phyloP scores from a whole-genome alignment of 2,329 filamentous ascomycete species.

The Colletotrichum tropicicola region DNA sequence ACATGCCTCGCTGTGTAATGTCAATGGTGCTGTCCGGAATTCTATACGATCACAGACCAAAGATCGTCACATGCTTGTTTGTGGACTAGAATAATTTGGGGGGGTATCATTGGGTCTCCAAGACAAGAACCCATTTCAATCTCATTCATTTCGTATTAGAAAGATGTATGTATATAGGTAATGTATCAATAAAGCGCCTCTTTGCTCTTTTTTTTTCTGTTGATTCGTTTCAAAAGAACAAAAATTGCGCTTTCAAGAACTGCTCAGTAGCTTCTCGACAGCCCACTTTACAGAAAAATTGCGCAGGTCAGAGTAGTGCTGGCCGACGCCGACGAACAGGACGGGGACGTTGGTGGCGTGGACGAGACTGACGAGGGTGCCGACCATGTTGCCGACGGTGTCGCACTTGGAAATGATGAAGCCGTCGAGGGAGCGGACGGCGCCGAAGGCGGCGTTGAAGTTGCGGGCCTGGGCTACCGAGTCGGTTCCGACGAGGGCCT shows the following conservation, averaged over 20 bases:
- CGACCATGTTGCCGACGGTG: conserved; percentile 99
- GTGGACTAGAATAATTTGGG: not conserved
- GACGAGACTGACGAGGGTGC: conserved; percentile 93
- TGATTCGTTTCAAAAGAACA: conserved; percentile 30
- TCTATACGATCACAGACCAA: too few relatives aligned
- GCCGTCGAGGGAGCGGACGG: conserved; percentile 82
- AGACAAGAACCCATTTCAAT: not conserved
- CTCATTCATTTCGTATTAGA: conserved; percentile 9
- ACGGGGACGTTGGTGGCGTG: conserved; percentile 97
- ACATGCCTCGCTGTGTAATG: not conserved
- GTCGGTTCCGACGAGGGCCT: conserved; percentile 93
- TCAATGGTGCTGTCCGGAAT: too few relatives aligned
- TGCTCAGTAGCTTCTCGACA: conserved; percentile 71
- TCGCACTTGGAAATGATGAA: conserved; percentile 99
- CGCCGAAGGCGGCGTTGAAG: conserved; percentile 93
- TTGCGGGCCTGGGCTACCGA: conserved; percentile 95
- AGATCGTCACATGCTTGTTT: not conserved
- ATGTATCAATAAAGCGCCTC: not conserved
- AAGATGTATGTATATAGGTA: not conserved
- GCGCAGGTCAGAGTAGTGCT: conserved; percentile 74
- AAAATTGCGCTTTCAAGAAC: conserved; percentile 42
- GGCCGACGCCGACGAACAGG: conserved; percentile 83
- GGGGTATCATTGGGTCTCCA: conserved; percentile 8
- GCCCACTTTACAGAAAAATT: conserved; percentile 77
- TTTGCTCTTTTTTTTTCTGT: conserved; percentile 23